Conservation (phyloP, 192 early-diverging fungal genomes). For the Chytriomyces hyalinus region DNA sequence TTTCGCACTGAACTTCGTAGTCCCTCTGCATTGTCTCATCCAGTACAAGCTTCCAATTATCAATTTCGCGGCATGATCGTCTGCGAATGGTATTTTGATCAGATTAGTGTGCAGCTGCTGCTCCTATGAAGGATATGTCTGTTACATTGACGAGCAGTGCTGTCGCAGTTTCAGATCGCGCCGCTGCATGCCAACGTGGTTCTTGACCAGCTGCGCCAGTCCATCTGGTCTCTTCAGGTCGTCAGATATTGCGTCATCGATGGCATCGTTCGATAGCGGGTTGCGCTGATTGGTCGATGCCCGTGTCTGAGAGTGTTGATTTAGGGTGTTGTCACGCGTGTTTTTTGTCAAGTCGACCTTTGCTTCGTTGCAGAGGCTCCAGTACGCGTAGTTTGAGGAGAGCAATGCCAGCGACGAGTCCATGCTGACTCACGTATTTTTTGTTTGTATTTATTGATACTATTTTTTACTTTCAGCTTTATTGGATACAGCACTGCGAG, state of each 20-base stretch:
- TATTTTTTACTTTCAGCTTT: too few relatives aligned
- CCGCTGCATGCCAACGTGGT: conserved; percentile 5
- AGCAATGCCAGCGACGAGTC: neutral
- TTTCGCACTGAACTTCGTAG: neutral
- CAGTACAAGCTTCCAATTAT: neutral
- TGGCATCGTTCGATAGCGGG: neutral
- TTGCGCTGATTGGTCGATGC: neutral
- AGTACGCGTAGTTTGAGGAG: conserved; percentile 28
- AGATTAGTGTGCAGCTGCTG: neutral
- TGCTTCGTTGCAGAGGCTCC: conserved; percentile 32
- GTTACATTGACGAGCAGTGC: neutral
- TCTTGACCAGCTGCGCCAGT: conserved; percentile 34
- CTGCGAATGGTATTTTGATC: neutral
- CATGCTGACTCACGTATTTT: too few relatives aligned
- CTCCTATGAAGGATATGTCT: neutral
- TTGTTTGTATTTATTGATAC: too few relatives aligned
- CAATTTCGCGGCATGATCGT: too few relatives aligned
- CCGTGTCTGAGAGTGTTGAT: conserved; percentile 1
- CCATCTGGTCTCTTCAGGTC: conserved; percentile 33
- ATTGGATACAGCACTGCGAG: too few relatives aligned
- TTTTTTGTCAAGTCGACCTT: conserved; percentile 8
- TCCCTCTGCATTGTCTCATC: neutral
- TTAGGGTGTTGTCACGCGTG: neutral
- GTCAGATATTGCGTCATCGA: conserved; percentile 5
- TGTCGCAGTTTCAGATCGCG: neutral